Base-by-base conservation (phyloP, 805 yeast genomes). In the Blastobotrys muscicola region DNA sequence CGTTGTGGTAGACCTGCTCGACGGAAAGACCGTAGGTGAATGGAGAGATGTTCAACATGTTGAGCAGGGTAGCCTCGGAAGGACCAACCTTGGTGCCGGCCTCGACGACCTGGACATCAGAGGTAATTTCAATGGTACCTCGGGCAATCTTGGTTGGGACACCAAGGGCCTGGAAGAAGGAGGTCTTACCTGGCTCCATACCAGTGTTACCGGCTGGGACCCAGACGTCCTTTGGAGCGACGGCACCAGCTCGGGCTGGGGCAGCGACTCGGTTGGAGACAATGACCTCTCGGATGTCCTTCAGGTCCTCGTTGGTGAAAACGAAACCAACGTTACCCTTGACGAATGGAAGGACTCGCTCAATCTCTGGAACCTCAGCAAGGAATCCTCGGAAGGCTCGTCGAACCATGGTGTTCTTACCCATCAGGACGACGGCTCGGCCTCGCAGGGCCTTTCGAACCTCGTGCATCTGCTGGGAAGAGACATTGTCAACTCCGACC, bases 71-170 rank as follows among this genome's bases (percentile, higher is more conserved):
- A 61, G 99, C 97, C 80, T 92, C 99, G 63, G 98, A 92, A 65
- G 90, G 94, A 78, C 99, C 99, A 66, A 92, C 98, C 74, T 75
- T 85, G 68, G 67, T 66, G 65, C 85, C 85, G 54, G 82, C 80
- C 54, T 75, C 79, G 66, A 89, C 95, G 69, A 92, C 95, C 78
- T 85, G 85, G 66, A 92, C 95, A 68, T 92, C 98, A 62, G 83
- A 73, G 71, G 86, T 87, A 74, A 92, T 92, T 78, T 92, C 99
- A 82, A 92, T 92, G 76, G 96, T 87, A 92, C 99, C 99, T 85
- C 99, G 89, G 74, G 95, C 92, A 87, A 92, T 92, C 94, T 92
- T 92, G 85, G 99, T 92, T 81, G 98, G 98, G 66, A 92, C 96
- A 85, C 97, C 97, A 66, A 92, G 82, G 69, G 99, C 98, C 82